phyloP scores from a whole-genome alignment of 2,329 filamentous ascomycete genomes.

The Hansfordia pulvinata region DNA sequence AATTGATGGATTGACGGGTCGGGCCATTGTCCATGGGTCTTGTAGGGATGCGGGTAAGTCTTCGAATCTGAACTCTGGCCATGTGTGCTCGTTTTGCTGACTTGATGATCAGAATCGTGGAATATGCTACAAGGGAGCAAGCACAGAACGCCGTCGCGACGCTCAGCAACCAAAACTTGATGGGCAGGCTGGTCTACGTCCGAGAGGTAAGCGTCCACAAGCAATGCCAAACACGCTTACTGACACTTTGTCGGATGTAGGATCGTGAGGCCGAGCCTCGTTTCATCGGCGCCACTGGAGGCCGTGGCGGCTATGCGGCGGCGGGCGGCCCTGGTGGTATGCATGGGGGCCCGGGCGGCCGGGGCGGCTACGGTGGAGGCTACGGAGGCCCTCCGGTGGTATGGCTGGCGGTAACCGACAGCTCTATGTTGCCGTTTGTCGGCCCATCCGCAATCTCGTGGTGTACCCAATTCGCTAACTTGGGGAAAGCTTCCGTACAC shows the following conservation, averaged over 20 bases:
- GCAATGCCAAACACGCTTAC: too few relatives aligned
- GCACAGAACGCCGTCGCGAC: slow-evolving; percentile 94
- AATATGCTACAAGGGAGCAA: slow-evolving; percentile 99
- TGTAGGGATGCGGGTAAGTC: slow-evolving; percentile 99
- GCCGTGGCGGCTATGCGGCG: slow-evolving; percentile 39
- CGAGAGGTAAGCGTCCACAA: slow-evolving; percentile 61
- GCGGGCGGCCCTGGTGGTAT: slow-evolving; percentile 21
- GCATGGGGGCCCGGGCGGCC: slow-evolving; percentile 40
- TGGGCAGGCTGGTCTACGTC: slow-evolving; percentile 97
- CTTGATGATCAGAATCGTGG: slow-evolving; percentile 69
- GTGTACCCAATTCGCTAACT: slow-evolving; percentile 9
- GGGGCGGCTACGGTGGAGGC: slow-evolving; percentile 30
- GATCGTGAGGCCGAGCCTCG: slow-evolving; percentile 97
- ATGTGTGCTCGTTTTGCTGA: slow-evolving; percentile 15
- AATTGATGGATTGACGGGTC: slow-evolving; percentile 98
- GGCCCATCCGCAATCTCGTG: slow-evolving; percentile 12
- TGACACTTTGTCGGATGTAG: slow-evolving; percentile 28
- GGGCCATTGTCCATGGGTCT: slow-evolving; percentile 74
- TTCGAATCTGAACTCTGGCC: too few relatives aligned
- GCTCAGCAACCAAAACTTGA: slow-evolving; percentile 97
- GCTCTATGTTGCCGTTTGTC: slow-evolving; percentile 94
- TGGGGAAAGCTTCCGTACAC: slow-evolving; percentile 75
- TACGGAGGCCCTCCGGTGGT: slow-evolving; percentile 30
- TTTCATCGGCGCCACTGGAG: slow-evolving; percentile 65
- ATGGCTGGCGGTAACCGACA: slow-evolving; percentile 58